phyloP scores from a whole-genome alignment of 495 filamentous ascomycete species.

The Aspergillus egyptiacus region DNA sequence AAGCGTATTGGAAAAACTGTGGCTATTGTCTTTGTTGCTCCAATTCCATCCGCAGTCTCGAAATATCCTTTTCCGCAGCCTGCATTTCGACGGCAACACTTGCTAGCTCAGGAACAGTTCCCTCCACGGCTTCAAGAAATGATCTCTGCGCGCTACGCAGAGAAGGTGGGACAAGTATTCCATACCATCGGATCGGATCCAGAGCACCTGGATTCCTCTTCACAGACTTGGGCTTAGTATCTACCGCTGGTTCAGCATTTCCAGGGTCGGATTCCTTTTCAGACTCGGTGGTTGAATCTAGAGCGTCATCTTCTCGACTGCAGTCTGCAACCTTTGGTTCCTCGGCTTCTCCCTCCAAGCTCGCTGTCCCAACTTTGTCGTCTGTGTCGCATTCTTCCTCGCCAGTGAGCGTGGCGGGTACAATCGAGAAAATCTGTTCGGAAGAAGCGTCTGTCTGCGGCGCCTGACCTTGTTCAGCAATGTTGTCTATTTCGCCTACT shows the following conservation, averaged over 20 bases:
- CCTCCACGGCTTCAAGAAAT: constrained; percentile 36
- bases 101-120: constrained; percentile 33
- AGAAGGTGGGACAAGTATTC: constrained; percentile 55
- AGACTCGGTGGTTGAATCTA: background rate
- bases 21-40: background rate
- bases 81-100: constrained; percentile 62
- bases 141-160: constrained; percentile 55
- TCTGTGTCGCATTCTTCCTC: constrained; percentile 14
- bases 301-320: background rate
- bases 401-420: background rate
- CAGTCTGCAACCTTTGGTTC: background rate
- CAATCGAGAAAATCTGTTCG: constrained; percentile 16
- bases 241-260: background rate
- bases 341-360: background rate
- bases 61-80: constrained; percentile 60
- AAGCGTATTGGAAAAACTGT: background rate
- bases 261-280: background rate
- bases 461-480: background rate
- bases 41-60: constrained; percentile 40
- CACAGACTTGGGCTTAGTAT: constrained; percentile 9
- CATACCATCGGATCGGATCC: constrained; percentile 67
- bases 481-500: constrained; percentile 2
- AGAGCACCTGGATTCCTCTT: constrained; percentile 28
- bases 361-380: constrained; percentile 4
- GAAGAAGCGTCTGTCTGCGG: background rate